Evolutionary conservation across 305 asterid genomes (phyloP).

Genomic region (Rubia peregrina): DNA sequence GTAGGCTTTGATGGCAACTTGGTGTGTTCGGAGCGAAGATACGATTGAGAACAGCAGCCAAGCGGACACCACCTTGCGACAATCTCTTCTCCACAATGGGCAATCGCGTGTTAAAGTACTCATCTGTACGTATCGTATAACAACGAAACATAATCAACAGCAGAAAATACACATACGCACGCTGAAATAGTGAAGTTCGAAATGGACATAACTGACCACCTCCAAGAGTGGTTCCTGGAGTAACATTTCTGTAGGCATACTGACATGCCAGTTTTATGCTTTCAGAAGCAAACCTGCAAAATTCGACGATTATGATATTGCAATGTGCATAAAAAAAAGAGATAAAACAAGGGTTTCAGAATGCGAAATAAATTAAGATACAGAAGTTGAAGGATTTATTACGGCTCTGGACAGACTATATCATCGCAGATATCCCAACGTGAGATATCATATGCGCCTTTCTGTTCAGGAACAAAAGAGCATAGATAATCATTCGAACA

Average conservation of each 20-base stretch:
- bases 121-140: slow-evolving; percentile 60
- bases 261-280: slow-evolving; percentile 68
- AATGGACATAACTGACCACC: slow-evolving; percentile 37
- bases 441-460: slow-evolving; percentile 31
- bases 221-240: slow-evolving; percentile 80
- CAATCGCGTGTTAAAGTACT: slow-evolving; percentile 68
- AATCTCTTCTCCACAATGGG: slow-evolving; percentile 78
- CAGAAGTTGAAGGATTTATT: neutral
- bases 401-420: slow-evolving; percentile 76
- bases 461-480: slow-evolving; percentile 28
- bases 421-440: slow-evolving; percentile 46
- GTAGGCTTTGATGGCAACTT: slow-evolving; percentile 6
- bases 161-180: neutral
- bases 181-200: neutral
- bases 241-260: slow-evolving; percentile 88
- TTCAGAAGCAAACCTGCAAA: slow-evolving; percentile 85
- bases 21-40: slow-evolving; percentile 31
- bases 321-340: neutral
- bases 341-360: too few species aligned
- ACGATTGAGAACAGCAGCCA: slow-evolving; percentile 73
- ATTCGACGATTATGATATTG: neutral
- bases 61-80: slow-evolving; percentile 71
- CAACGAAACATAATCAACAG: neutral
- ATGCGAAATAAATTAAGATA: neutral
- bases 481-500: neutral